These are phyloP conservation scores for Wallacemonas collosoma DNA, from an alignment of 208 protist genomes.

Conservation along the genomic window DNA sequence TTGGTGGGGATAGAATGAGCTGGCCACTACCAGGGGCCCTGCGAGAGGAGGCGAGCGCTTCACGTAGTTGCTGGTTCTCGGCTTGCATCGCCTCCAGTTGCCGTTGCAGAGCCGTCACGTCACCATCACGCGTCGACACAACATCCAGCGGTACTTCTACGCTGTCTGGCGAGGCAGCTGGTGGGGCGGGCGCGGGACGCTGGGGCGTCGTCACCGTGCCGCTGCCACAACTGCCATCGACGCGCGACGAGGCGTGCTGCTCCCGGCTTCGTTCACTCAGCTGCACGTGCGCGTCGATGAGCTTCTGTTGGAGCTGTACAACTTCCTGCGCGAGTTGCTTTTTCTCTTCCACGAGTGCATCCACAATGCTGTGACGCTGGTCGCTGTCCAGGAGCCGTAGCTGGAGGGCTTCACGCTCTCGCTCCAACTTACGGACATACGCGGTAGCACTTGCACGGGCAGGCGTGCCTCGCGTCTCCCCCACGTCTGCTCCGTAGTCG, in stretches of 20 bases:
- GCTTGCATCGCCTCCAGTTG: neutral
- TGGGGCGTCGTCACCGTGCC: neutral
- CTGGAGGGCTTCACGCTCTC: conserved; percentile 42
- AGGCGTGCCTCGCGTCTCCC: neutral
- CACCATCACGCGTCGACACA: neutral
- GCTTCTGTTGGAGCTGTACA: conserved; percentile 32
- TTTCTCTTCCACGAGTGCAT: conserved; percentile 36
- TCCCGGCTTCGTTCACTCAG: conserved; percentile 21
- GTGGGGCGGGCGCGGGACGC: conserved; percentile 9
- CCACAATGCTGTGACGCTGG: conserved; percentile 13
- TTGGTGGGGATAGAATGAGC: conserved; percentile 9
- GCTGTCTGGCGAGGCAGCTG: neutral
- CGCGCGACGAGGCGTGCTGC: neutral
- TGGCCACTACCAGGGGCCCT: conserved; percentile 22
- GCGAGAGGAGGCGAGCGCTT: conserved; percentile 10
- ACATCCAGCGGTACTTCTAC: neutral
- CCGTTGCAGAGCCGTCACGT: neutral
- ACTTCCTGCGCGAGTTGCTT: conserved; percentile 43
- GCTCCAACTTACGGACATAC: conserved; percentile 32
- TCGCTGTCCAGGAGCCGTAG: conserved; percentile 22
- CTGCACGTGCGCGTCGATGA: conserved; percentile 13
- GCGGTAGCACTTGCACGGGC: conserved; percentile 24
- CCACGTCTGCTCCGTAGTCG: conserved; percentile 10
- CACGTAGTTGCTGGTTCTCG: conserved; percentile 18
- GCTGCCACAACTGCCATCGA: neutral